phyloP scores from a whole-genome alignment of 78 protist species.

The Dictyostelium citrinum region DNA sequence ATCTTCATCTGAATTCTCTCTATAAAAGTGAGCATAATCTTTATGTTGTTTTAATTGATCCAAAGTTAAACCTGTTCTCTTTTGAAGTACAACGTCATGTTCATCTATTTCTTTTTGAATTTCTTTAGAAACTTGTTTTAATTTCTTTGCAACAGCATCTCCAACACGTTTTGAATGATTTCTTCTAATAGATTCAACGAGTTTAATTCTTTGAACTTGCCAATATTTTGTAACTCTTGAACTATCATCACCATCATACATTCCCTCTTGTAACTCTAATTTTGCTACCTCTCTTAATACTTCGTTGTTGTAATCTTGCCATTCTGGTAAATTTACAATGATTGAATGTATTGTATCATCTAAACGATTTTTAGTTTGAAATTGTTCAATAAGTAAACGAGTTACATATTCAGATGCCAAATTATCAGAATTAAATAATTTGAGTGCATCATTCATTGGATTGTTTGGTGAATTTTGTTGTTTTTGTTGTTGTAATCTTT shows the following conservation, averaged over 20 bases:
- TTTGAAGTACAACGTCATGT: not conserved
- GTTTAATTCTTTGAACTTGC: not conserved
- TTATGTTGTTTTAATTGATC: not conserved
- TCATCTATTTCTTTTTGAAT: not conserved
- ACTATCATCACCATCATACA: not conserved
- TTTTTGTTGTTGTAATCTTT: not conserved
- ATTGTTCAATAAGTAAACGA: not conserved
- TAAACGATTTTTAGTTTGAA: not conserved
- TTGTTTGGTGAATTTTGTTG: not conserved
- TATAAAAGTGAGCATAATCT: not conserved
- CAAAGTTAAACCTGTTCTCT: not conserved
- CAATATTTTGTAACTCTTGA: not conserved
- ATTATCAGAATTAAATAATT: not conserved
- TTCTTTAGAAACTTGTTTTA: not conserved
- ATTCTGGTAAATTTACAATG: not conserved
- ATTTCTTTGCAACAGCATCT: not conserved
- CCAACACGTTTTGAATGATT: conserved; percentile 34
- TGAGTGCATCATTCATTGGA: too few relatives aligned
- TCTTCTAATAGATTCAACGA: conserved; percentile 2
- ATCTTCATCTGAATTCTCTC: not conserved
- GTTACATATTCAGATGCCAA: not conserved
- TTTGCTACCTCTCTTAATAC: not conserved
- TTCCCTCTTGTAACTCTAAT: not conserved
- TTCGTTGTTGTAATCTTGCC: conserved; percentile 1
- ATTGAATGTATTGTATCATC: not conserved